Percentiles rank a stretch among this genome's conserved stretches.
These are phyloP conservation scores for Arabidopsis suecica DNA, from an alignment of 345 rosid genomes.

Conservation along the genomic window DNA sequence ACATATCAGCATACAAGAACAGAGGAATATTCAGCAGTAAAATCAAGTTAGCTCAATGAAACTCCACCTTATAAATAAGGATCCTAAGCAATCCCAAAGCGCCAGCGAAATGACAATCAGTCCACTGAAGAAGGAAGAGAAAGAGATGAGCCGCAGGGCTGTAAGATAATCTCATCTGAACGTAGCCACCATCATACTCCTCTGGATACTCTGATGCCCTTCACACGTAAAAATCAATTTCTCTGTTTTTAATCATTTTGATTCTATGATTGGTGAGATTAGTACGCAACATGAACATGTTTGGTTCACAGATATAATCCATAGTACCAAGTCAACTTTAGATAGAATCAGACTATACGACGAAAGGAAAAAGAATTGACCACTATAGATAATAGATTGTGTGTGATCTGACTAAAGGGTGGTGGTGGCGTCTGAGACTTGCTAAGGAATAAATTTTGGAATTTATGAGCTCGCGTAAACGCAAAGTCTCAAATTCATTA, in stretches of 20 bases:
- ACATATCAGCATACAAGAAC: background rate
- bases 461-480: conserved; percentile 38
- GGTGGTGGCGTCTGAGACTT: conserved; percentile 29
- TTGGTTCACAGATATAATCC: background rate
- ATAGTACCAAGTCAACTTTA: conserved; percentile 12
- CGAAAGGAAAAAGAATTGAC: conserved; percentile 8
- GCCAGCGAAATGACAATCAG: conserved; percentile 89
- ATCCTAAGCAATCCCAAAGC: conserved; percentile 88
- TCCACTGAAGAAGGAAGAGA: conserved; percentile 96
- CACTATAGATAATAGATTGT: background rate
- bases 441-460: conserved; percentile 5
- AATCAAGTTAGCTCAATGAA: too few relatives aligned
- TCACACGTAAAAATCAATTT: background rate
- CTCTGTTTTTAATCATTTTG: background rate
- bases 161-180: conserved; percentile 94
- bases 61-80: conserved; percentile 92
- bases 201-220: conserved; percentile 93
- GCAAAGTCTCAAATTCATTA: conserved; percentile 35
- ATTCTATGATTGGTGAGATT: background rate
- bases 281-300: conserved; percentile 5
- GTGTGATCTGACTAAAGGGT: background rate
- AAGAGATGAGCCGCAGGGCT: conserved; percentile 88
- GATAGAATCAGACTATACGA: conserved; percentile 14
- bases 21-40: background rate
- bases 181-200: conserved; percentile 86